A percentile compares a stretch with the other conserved stretches of the same genome.
phyloP scores from a whole-genome alignment of 2,329 filamentous ascomycete species.

The Elsinoe perseae region DNA sequence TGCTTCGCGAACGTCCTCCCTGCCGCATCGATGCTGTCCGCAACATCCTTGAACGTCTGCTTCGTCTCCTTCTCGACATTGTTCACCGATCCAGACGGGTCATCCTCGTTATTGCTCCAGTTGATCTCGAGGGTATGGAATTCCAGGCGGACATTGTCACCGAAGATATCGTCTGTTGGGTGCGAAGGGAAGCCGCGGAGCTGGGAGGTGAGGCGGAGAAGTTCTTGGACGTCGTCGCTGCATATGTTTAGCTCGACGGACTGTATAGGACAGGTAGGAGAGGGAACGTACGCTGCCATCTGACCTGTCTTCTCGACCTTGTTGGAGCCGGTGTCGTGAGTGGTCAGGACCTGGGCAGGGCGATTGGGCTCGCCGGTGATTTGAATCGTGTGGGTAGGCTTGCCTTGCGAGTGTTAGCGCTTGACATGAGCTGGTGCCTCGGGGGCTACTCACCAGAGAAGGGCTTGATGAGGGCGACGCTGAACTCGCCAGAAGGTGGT shows the following conservation, averaged over 20 bases:
- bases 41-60: conserved; percentile 37
- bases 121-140: conserved; percentile 38
- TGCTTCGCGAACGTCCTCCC: conserved; percentile 36
- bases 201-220: conserved; percentile 31
- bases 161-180: conserved; percentile 34
- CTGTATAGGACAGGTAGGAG: background rate
- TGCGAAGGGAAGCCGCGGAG: conserved; percentile 36
- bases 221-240: conserved; percentile 37
- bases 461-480: conserved; percentile 28
- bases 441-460: conserved; percentile 26
- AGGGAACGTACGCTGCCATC: conserved; percentile 27
- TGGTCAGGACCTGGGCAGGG: conserved; percentile 30
- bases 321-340: conserved; percentile 27
- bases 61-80: conserved; percentile 36
- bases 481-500: conserved; percentile 32
- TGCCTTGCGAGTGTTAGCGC: conserved; percentile 22
- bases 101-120: conserved; percentile 36
- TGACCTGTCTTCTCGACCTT: conserved; percentile 35
- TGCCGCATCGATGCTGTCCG: conserved; percentile 37
- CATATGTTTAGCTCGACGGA: background rate
- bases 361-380: conserved; percentile 37
- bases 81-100: conserved; percentile 27
- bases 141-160: conserved; percentile 33
- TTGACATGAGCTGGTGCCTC: background rate
- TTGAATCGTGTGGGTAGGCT: conserved; percentile 29